Conservation (phyloP, 2,329 filamentous ascomycete genomes). For the Seiridium cupressi region DNA sequence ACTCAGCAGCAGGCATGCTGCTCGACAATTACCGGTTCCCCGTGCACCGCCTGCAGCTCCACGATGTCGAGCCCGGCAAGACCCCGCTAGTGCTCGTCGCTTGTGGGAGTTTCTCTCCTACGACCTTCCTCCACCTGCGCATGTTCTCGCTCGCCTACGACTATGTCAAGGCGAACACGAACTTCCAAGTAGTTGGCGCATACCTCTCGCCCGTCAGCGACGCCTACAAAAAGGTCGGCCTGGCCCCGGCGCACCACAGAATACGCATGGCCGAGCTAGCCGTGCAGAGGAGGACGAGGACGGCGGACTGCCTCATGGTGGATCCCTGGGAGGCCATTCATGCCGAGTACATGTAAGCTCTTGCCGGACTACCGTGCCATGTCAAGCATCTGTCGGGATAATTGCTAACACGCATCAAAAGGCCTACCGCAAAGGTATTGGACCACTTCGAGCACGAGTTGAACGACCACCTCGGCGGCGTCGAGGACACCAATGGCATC, state of each 20-base stretch:
- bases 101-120: constrained; percentile 71
- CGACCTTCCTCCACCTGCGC: constrained; percentile 74
- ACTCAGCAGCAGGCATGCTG: constrained; percentile 20
- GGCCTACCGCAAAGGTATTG: constrained; percentile 80
- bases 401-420: neutral
- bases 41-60: constrained; percentile 54
- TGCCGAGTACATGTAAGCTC: constrained; percentile 64
- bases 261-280: constrained; percentile 86
- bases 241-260: constrained; percentile 69
- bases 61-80: constrained; percentile 52
- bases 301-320: constrained; percentile 79
- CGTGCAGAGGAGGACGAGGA: constrained; percentile 68
- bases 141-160: constrained; percentile 89
- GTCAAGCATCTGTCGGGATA: neutral
- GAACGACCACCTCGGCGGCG: constrained; percentile 73
- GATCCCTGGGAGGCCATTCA: constrained; percentile 89
- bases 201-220: constrained; percentile 74
- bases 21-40: constrained; percentile 58
- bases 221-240: constrained; percentile 73
- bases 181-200: constrained; percentile 83
- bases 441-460: constrained; percentile 92
- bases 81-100: constrained; percentile 67
- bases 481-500: constrained; percentile 65
- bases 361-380: neutral
- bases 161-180: constrained; percentile 70